phyloP scores from a whole-genome alignment of 2,329 filamentous ascomycete species.

The Remersonia thermophila region DNA sequence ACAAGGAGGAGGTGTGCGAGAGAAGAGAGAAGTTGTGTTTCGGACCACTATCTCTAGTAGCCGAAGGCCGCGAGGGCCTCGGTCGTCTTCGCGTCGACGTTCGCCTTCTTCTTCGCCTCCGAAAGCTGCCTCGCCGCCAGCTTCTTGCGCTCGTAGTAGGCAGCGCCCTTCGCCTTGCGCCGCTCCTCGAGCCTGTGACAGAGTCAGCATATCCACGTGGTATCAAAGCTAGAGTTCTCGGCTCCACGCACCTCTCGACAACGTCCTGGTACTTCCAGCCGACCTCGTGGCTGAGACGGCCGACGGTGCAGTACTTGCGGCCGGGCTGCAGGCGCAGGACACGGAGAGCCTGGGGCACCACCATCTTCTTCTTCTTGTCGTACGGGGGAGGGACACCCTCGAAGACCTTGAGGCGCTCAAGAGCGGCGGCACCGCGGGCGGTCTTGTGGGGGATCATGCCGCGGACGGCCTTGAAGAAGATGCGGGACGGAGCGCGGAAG shows the following conservation, averaged over 20 bases:
- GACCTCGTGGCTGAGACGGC: slow-evolving; percentile 94
- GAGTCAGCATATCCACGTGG: slow-evolving; percentile 10
- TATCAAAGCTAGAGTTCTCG: neutral
- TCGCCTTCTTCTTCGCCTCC: slow-evolving; percentile 86
- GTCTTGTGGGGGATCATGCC: slow-evolving; percentile 99
- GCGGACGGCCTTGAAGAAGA: slow-evolving; percentile 99
- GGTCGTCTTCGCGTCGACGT: slow-evolving; percentile 74
- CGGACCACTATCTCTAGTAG: slow-evolving; percentile 51
- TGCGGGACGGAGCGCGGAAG: slow-evolving; percentile 97
- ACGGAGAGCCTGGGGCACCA: slow-evolving; percentile 95
- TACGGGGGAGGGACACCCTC: slow-evolving; percentile 98
- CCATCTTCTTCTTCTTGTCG: slow-evolving; percentile 99
- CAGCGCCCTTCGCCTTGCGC: slow-evolving; percentile 97
- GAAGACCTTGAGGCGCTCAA: slow-evolving; percentile 99
- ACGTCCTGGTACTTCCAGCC: slow-evolving; percentile 99
- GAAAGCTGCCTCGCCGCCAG: slow-evolving; percentile 77
- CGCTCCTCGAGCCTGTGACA: slow-evolving; percentile 82
- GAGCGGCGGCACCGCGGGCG: slow-evolving; percentile 84
- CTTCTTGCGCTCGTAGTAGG: slow-evolving; percentile 99
- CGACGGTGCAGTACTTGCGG: slow-evolving; percentile 99
- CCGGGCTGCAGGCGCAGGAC: slow-evolving; percentile 95
- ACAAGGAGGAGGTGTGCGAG: slow-evolving; percentile 24
- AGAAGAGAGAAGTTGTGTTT: neutral
- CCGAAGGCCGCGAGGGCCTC: slow-evolving; percentile 80
- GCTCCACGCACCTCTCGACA: slow-evolving; percentile 71